Conservation (phyloP, 2,329 filamentous ascomycete species). For the Botryotinia globosa region DNA sequence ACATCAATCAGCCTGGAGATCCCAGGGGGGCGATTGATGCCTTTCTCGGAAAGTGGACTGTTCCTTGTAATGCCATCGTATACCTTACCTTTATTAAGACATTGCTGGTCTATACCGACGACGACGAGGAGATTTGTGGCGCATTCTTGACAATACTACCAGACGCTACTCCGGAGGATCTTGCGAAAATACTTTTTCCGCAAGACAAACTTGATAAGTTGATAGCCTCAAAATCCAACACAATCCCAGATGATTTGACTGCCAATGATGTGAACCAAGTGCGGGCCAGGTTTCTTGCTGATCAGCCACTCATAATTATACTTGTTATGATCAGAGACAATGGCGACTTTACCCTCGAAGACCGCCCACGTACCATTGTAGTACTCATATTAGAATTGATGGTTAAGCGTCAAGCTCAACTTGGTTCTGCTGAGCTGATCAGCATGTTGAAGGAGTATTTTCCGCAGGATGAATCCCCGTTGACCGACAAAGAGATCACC, state of each 20-base stretch:
- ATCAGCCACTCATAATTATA: not conserved
- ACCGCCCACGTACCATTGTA: not conserved
- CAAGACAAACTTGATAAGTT: not conserved
- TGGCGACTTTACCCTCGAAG: not conserved
- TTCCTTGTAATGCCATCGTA: not conserved
- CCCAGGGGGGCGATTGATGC: not conserved
- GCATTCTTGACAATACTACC: not conserved
- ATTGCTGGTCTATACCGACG: not conserved
- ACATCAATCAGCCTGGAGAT: not conserved
- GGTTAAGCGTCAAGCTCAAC: too few relatives aligned
- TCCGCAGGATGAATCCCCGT: not conserved
- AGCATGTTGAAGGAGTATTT: not conserved
- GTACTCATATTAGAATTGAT: too few relatives aligned
- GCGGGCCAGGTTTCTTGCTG: not conserved
- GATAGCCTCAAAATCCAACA: too few relatives aligned
- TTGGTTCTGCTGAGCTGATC: too few relatives aligned
- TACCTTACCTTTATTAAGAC: not conserved
- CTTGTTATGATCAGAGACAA: not conserved
- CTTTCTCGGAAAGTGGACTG: not conserved
- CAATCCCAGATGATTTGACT: not conserved
- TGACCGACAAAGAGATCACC: not conserved
- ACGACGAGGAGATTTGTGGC: not conserved
- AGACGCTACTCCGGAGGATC: not conserved
- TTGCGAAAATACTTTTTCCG: not conserved
- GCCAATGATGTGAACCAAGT: not conserved